Conservation (phyloP, 192 early-diverging fungal genomes). For the Thamnidium elegans region DNA sequence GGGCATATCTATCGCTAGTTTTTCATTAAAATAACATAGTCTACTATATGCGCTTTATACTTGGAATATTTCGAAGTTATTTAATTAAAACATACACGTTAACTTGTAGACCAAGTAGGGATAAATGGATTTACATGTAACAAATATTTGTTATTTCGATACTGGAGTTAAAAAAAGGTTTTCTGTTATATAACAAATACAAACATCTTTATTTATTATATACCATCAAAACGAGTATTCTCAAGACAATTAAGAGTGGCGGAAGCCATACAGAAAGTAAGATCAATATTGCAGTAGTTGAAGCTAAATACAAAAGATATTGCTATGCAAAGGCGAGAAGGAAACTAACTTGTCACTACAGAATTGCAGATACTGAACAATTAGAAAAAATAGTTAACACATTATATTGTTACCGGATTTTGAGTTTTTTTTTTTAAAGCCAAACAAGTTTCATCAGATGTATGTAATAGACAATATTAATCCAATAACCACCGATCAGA, state of each 20-base stretch:
- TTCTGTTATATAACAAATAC: slow-evolving; percentile 21
- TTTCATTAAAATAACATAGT: slow-evolving; percentile 11
- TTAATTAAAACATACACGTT: slow-evolving; percentile 20
- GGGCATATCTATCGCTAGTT: slow-evolving; percentile 15
- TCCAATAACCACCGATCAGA: not conserved
- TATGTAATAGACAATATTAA: slow-evolving; percentile 12
- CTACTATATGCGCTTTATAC: slow-evolving; percentile 21
- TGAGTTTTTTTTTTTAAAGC: too few species aligned
- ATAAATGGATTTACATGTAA: slow-evolving; percentile 21
- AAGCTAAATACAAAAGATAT: slow-evolving; percentile 17
- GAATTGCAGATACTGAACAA: slow-evolving; percentile 17
- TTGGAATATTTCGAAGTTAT: slow-evolving; percentile 19
- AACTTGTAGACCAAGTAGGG: slow-evolving; percentile 20
- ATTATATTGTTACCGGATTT: slow-evolving; percentile 15
- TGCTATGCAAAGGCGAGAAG: slow-evolving; percentile 15
- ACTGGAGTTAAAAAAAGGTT: slow-evolving; percentile 9
- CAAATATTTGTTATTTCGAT: slow-evolving; percentile 16
- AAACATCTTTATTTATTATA: slow-evolving; percentile 20
- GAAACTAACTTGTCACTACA: slow-evolving; percentile 11
- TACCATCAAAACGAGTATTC: slow-evolving; percentile 14
- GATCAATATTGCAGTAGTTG: slow-evolving; percentile 13
- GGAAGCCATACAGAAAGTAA: slow-evolving; percentile 17
- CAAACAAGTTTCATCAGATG: slow-evolving; percentile 20
- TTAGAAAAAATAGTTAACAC: slow-evolving; percentile 13
- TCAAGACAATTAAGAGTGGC: slow-evolving; percentile 13